Evolutionary conservation across 2,329 filamentous ascomycete genomes (phyloP), one percentile per base, ranked within the genome.

Genomic region (Ophiostoma himal-ulmi): DNA sequence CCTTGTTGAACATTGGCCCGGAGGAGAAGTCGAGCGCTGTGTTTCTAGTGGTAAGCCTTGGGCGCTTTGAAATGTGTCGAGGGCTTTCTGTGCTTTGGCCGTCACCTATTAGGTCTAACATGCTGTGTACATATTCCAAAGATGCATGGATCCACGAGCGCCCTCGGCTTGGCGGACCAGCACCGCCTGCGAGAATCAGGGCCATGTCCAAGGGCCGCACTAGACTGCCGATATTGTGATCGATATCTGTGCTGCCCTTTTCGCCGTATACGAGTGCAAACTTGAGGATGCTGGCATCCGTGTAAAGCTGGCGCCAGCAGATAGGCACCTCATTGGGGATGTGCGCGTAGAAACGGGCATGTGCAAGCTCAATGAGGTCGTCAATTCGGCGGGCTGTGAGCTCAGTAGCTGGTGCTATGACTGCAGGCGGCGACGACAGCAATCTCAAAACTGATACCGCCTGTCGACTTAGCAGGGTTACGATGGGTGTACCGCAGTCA

Each of bases 141-240:
- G 84, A 82, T 60, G 79, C 76, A 70, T 89, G 83, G 65, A 89
- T 82, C 78, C 84, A 86, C 3, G 14, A 67, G 26, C 79, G 76
- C 8, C 86, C 84, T 70, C 91, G 82, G 0, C 77, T 71, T 39
- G 77, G 73, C 44, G 78, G 75, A 0, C 84, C 82, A 1, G 86
- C 86, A 0, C 85, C 90, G 0, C 91, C 91, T 0, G 91, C 87
- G 69, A 93, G 85, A 65, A 96, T 92, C 64, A 96, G 79, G 0
- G 91, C 89, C 78, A 89, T 88, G 75, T 97, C 94, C 1, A 98
- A 83, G 1, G 84, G 80, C 69, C 84, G 83, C 44, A 96, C 85
- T 1, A 91, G 82, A 1, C 82, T 78, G 44, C 86, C 83, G 4
- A 93, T 54, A 17, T 34, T 20, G 36, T 14, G 17, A n/a, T 37